phyloP scores from a whole-genome alignment of 306 rosid genomes.

The Alnus glutinosa region DNA sequence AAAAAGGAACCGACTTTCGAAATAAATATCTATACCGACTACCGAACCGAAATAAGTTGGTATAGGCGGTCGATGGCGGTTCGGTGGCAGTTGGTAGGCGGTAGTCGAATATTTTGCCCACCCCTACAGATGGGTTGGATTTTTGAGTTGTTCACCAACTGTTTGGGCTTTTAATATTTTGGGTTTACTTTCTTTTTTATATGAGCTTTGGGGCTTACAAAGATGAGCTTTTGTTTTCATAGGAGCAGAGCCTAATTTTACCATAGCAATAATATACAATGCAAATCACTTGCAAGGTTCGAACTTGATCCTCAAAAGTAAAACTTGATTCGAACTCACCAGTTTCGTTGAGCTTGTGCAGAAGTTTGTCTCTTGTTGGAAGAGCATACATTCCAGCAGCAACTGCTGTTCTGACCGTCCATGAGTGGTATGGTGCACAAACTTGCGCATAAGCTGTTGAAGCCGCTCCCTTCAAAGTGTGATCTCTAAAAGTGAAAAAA shows the following conservation, averaged over 20 bases:
- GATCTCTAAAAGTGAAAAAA: constrained; percentile 50
- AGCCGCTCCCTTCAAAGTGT: constrained; percentile 67
- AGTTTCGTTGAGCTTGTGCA: constrained; percentile 73
- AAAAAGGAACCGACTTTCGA: no score
- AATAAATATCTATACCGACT: no score
- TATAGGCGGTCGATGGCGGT: no score
- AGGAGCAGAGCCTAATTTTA: background rate
- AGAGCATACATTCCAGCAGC: constrained; percentile 94
- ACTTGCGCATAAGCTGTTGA: constrained; percentile 77
- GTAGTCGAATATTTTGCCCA: no score
- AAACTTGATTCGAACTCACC: constrained; percentile 39
- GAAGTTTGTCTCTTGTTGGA: constrained; percentile 84
- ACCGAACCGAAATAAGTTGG: no score
- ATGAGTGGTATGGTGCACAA: constrained; percentile 88
- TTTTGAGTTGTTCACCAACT: no score
- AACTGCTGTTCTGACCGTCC: constrained; percentile 91
- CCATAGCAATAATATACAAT: background rate
- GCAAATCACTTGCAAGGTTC: constrained; percentile 1
- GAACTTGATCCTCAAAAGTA: constrained; percentile 4
- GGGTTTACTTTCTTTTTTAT: no score
- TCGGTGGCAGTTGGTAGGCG: no score
- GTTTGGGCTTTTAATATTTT: no score
- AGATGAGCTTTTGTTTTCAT: no score
- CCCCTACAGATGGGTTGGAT: no score
- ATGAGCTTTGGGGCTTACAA: no score